These are phyloP conservation scores for Malus sylvestris DNA, from an alignment of 306 rosid species.

Conservation along the genomic window DNA sequence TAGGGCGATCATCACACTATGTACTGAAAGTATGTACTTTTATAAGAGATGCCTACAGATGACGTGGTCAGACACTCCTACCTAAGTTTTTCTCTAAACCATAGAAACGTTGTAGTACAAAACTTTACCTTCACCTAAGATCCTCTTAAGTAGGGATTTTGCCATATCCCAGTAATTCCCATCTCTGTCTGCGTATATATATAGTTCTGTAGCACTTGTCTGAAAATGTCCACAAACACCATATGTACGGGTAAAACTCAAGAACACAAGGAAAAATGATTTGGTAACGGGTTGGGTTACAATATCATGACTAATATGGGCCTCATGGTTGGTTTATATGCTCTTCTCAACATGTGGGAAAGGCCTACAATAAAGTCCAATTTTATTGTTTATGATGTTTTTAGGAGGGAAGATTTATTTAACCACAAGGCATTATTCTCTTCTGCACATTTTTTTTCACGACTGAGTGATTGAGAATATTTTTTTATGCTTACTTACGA, in stretches of 20 bases:
- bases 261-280: background rate
- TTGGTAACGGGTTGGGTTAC: background rate
- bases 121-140: background rate
- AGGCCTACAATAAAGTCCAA: background rate
- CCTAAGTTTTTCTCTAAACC: background rate
- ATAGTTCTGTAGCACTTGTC: too few species aligned
- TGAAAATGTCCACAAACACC: background rate
- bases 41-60: too few species aligned
- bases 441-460: too few species aligned
- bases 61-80: too few species aligned
- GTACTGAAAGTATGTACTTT: too few species aligned
- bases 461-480: too few species aligned
- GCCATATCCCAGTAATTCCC: background rate
- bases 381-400: background rate
- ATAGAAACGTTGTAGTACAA: rapidly evolving
- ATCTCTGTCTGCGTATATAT: background rate
- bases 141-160: background rate
- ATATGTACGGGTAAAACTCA: background rate
- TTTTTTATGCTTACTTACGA: too few species aligned
- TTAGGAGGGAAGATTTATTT: too few species aligned
- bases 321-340: background rate
- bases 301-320: background rate
- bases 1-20: rapidly evolving
- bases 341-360: background rate
- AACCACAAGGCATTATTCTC: too few species aligned